Evolutionary conservation across 768 basidiomycete species (phyloP).

Genomic region (Filobasidium floriforme): DNA sequence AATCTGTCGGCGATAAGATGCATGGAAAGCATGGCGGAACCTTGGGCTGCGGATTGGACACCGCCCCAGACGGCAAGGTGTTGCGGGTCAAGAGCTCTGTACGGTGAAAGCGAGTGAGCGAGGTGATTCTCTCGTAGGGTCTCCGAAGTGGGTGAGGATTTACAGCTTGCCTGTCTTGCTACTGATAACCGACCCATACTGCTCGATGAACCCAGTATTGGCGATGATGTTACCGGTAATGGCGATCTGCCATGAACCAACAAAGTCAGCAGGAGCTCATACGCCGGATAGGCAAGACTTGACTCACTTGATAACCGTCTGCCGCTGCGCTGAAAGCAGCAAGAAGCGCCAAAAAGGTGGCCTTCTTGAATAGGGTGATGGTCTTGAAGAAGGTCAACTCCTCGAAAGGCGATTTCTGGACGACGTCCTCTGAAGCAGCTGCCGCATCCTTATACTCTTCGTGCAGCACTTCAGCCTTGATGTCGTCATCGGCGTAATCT

Average conservation of each 20-base stretch:
- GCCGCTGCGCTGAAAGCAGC: conserved; percentile 32
- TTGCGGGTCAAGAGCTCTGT: neutral
- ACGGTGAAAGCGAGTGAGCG: neutral
- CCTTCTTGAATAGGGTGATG: conserved; percentile 27
- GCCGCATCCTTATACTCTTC: conserved; percentile 3
- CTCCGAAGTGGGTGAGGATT: neutral
- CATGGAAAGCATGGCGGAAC: neutral
- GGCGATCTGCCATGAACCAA: neutral
- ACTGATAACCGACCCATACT: conserved; percentile 7
- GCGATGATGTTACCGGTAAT: conserved; percentile 36
- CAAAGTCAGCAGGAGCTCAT: neutral
- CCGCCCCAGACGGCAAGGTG: conserved; percentile 29
- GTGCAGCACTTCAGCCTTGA: neutral
- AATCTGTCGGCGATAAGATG: conserved; percentile 27
- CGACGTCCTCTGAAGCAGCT: conserved; percentile 21
- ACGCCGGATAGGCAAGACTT: no score
- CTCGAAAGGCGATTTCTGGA: conserved; percentile 33
- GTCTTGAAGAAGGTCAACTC: conserved; percentile 28
- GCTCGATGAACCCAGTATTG: conserved; percentile 33
- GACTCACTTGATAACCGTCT: conserved; percentile 20
- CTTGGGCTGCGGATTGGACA: conserved; percentile 28
- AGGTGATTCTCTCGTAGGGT: neutral
- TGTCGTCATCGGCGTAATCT: neutral
- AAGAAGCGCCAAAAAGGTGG: conserved; percentile 24
- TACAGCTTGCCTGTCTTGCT: neutral